Evolutionary conservation across 192 early-diverging fungal species (phyloP).

Genomic region (Coemansia sp.): DNA sequence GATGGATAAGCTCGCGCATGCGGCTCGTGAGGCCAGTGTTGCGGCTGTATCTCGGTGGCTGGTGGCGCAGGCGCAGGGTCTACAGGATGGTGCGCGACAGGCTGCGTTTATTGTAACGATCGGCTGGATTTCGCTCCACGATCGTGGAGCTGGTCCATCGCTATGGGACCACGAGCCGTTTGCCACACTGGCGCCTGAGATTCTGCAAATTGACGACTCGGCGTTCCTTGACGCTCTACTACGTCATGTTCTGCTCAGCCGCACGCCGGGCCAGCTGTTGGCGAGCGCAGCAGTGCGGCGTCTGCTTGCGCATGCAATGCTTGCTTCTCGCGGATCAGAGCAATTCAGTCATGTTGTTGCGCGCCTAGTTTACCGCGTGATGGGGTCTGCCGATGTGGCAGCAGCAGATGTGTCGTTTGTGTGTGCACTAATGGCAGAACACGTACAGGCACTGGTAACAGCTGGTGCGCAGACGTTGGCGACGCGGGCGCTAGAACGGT

Average conservation of each 20-base stretch:
- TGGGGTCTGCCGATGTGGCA: not conserved
- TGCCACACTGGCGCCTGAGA: conserved; percentile 19
- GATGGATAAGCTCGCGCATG: conserved; percentile 8
- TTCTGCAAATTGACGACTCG: conserved; percentile 40
- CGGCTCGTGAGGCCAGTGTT: not conserved
- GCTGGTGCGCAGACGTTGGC: not conserved
- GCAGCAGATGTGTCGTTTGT: conserved; percentile 13
- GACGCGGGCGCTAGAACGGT: conserved; percentile 5
- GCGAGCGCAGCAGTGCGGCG: conserved; percentile 11
- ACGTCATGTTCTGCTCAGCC: conserved; percentile 32
- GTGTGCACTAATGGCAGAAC: conserved; percentile 14
- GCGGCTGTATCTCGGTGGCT: conserved; percentile 28
- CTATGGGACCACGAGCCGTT: conserved; percentile 34
- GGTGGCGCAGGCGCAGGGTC: conserved; percentile 1
- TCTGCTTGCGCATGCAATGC: conserved; percentile 31
- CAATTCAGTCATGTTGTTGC: conserved; percentile 14
- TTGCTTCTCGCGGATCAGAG: conserved; percentile 20
- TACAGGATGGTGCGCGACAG: conserved; percentile 7
- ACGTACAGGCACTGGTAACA: not conserved
- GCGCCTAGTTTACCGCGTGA: conserved; percentile 10
- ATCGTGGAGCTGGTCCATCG: conserved; percentile 17
- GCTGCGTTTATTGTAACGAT: conserved; percentile 19
- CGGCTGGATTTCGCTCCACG: conserved; percentile 36
- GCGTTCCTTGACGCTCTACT: conserved; percentile 31
- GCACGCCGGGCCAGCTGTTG: conserved; percentile 11